phyloP scores from a whole-genome alignment of 148 eudicot genomes.

The Vaccinium myrtillus region DNA sequence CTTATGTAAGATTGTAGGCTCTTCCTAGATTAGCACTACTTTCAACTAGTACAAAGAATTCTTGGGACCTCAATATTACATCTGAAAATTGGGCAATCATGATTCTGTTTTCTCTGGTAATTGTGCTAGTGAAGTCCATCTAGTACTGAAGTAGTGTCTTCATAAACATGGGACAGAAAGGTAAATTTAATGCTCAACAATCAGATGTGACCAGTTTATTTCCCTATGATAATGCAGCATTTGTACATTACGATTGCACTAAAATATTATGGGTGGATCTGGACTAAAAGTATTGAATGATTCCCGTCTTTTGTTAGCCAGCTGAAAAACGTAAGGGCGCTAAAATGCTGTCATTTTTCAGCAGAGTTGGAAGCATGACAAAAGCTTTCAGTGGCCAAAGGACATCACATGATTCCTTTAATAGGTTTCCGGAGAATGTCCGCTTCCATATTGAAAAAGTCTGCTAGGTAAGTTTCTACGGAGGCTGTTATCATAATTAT shows the following conservation, averaged over 20 bases:
- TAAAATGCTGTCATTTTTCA: no score
- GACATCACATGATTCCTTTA: no score
- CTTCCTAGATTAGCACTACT: not conserved
- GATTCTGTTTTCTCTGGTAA: not conserved
- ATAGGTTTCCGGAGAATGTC: no score
- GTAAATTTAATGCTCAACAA: not conserved
- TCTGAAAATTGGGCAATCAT: not conserved
- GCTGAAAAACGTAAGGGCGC: no score
- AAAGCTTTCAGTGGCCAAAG: no score
- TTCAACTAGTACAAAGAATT: not conserved
- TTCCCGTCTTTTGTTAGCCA: no score
- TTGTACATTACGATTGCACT: not conserved
- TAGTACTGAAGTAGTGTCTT: not conserved
- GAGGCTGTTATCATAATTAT: not conserved
- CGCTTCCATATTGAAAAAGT: not conserved
- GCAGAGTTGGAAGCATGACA: no score
- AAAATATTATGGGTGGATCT: no score
- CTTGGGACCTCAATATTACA: not conserved
- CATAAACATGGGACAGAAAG: not conserved
- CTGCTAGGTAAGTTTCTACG: not conserved
- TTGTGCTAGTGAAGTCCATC: not conserved
- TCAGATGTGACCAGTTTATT: not conserved
- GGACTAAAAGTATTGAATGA: no score
- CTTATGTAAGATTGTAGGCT: not conserved
- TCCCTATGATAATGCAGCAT: not conserved